Evolutionary conservation across 805 yeast genomes (phyloP).

Genomic region (Metschnikowia koreensis): DNA sequence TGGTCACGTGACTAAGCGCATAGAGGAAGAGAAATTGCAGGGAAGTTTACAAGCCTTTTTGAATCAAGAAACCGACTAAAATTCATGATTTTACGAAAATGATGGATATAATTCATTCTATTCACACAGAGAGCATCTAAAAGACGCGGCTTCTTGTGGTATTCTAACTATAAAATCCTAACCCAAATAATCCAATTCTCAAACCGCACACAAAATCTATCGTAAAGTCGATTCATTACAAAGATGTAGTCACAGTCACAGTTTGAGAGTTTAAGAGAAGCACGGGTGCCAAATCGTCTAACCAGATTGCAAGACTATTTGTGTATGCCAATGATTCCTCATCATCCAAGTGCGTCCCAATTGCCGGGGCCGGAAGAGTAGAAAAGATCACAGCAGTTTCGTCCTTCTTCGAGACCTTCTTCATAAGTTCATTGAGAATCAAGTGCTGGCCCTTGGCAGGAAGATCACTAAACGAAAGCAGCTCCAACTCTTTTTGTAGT

Average conservation of each 20-base stretch:
- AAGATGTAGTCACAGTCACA: conserved; percentile 92
- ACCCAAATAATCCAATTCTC: too few relatives aligned
- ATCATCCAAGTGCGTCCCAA: conserved; percentile 74
- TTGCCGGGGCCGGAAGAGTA: conserved; percentile 83
- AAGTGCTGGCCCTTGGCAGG: conserved; percentile 91
- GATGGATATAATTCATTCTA: too few relatives aligned
- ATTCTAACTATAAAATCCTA: too few relatives aligned
- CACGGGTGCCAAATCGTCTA: conserved; percentile 78
- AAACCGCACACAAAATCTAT: too few relatives aligned
- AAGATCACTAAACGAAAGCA: conserved; percentile 70
- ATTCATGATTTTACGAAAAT: too few relatives aligned
- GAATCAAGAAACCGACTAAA: too few relatives aligned
- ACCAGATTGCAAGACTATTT: conserved; percentile 74
- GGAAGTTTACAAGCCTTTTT: too few relatives aligned
- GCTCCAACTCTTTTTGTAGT: conserved; percentile 36
- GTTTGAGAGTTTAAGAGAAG: conserved; percentile 86
- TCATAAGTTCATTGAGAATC: conserved; percentile 84
- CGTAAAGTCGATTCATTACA: conserved; percentile 32
- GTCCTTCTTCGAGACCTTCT: conserved; percentile 48
- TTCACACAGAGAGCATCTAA: too few relatives aligned
- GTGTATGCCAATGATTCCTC: conserved; percentile 72
- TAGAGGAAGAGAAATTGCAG: too few relatives aligned
- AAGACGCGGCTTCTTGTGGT: too few relatives aligned
- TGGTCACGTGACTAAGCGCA: too few relatives aligned
- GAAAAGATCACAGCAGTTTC: conserved; percentile 76